Base-by-base conservation (phyloP, 192 early-diverging fungal genomes). In the Dissophora ornata region DNA sequence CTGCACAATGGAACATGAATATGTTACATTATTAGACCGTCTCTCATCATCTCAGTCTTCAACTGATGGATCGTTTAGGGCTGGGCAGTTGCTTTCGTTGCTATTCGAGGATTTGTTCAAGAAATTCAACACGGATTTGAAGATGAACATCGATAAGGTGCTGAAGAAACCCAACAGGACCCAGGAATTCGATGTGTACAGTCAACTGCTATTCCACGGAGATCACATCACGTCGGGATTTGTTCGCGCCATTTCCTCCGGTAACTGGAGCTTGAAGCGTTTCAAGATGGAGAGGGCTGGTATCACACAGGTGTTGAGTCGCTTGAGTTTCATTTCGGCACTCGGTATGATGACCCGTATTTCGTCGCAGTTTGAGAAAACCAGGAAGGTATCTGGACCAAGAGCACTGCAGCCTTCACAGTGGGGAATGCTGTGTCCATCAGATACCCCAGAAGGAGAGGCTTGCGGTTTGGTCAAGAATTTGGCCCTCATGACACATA, bases 231-330 rank as follows among this genome's bases (percentile, higher is more conserved):
- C 96, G 0, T 89, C 93, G 45, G 96, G 96, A 3, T 90, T 99
- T 40, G 92, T 93, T 29, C 85, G 96, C 4, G 89, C 96, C 51
- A 99, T 99, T 58, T 96, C 94, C 3, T 94, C 97, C 7, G 97
- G 97, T 25, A 99, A 99, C 74, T 99, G 97, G 97, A 92, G 89
- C 52, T 87, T 99, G 55, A 97, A 97, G 83, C 96, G 97, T 74
- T 99, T 99, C 88, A 98, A 96, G 81, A 98, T 99, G 96, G 97
- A 99, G 71, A 87, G 95, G 13, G 94, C 96, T 12, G 97, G 97
- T 33, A 94, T 99, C 45, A 99, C 96, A 9, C 97, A 99, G 51
- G 96, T 98, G 4, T 81, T 99, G 46, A 92, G 91, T 40, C 92
- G 97, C 15, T 80, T 99, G 33, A 93, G 91, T 69, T 99, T 96